phyloP scores from a whole-genome alignment of 441 rosid species.

The Pelargonium myrrhifolium region DNA sequence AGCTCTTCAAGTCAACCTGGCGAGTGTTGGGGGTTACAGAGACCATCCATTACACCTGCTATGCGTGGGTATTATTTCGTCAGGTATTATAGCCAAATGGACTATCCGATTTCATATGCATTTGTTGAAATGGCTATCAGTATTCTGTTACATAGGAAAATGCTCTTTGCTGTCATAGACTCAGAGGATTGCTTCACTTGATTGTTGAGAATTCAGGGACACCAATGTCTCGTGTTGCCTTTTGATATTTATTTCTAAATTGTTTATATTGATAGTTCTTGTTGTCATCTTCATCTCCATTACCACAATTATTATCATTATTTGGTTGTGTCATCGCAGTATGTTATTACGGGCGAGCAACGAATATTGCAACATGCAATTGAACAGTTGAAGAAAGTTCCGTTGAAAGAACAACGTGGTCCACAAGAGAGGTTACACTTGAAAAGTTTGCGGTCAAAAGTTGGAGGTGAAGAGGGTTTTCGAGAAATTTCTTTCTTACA shows the following conservation, averaged over 20 bases:
- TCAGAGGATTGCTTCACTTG: constrained; percentile 4
- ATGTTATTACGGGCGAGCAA: constrained; percentile 74
- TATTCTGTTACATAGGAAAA: constrained; percentile 2
- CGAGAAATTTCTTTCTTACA: constrained; percentile 57
- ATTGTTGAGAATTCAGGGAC: constrained; percentile 1
- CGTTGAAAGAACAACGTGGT: constrained; percentile 85
- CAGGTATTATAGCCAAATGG: constrained; percentile 51
- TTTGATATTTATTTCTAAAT: constrained; percentile 8
- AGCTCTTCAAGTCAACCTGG: constrained; percentile 95
- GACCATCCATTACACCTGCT: constrained; percentile 92
- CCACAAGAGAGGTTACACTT: constrained; percentile 95
- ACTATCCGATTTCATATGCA: constrained; percentile 5
- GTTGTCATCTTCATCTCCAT: constrained; percentile 7
- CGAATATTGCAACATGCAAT: constrained; percentile 78
- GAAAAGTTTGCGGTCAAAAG: constrained; percentile 63
- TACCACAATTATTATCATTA: background rate
- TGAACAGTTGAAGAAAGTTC: constrained; percentile 83
- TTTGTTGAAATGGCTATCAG: background rate
- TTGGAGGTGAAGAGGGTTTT: constrained; percentile 59
- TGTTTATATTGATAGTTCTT: constrained; percentile 3
- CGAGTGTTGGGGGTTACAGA: constrained; percentile 92
- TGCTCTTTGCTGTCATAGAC: background rate
- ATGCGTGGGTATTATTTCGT: constrained; percentile 82
- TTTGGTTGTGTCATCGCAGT: constrained; percentile 49
- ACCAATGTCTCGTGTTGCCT: background rate